Percentiles rank a stretch among this genome's conserved stretches.
These are phyloP conservation scores for Coelastrella sp. DNA, from an alignment of 139 green algal genomes.

Conservation along the genomic window DNA sequence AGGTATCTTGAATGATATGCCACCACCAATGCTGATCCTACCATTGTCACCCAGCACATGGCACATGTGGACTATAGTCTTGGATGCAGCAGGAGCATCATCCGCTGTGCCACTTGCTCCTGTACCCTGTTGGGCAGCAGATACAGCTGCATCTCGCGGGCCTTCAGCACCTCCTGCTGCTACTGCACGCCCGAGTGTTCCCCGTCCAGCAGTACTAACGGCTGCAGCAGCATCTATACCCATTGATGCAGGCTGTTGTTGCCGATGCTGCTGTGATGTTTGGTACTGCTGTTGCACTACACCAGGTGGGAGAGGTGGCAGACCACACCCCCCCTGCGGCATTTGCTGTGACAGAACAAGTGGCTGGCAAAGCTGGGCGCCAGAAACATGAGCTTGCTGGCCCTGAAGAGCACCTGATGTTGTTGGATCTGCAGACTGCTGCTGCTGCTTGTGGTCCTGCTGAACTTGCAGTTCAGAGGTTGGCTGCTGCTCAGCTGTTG, in stretches of 20 bases:
- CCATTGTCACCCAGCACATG: conserved; percentile 28
- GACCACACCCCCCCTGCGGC: not conserved
- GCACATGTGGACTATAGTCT: not conserved
- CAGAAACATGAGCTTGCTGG: no score
- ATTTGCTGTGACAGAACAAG: not conserved
- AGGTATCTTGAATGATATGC: conserved; percentile 12
- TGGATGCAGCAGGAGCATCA: not conserved
- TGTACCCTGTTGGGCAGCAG: not conserved
- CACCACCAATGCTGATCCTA: conserved; percentile 5
- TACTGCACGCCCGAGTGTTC: not conserved
- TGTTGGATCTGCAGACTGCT: not conserved
- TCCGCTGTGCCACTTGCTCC: not conserved
- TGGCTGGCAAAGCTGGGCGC: no score
- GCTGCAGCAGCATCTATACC: not conserved
- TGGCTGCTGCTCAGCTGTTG: not conserved
- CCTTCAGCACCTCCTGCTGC: not conserved
- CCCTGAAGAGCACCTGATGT: no score
- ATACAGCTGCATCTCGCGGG: not conserved
- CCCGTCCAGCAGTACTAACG: not conserved
- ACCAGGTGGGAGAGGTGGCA: not conserved
- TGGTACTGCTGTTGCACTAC: not conserved
- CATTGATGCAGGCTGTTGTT: not conserved
- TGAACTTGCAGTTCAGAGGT: not conserved
- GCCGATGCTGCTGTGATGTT: conserved; percentile 5
- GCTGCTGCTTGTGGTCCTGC: not conserved